Evolutionary conservation across 2,329 filamentous ascomycete species (phyloP), one percentile per base, ranked within the genome.

Genomic region (Nannizzia gypsea): DNA sequence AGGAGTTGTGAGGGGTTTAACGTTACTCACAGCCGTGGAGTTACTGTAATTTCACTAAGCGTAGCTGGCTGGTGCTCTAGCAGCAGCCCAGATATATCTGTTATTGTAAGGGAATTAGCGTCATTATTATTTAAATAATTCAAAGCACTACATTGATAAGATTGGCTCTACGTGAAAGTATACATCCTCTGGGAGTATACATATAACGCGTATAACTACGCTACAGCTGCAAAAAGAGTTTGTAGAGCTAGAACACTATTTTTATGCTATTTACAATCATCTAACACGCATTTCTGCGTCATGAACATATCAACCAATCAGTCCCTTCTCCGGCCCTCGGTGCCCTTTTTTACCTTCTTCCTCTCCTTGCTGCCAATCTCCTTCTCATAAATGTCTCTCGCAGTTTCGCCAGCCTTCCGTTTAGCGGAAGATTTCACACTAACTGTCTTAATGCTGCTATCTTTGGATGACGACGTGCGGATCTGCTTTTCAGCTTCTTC

Each of bases 341-440:
- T 76, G 9, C 72, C 74, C 66, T 73, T 74, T 68, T 74, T 75
- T 56, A 76, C 74, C 38, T 75, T 72, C 69, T 76, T 76, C 60
- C 73, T 71, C 54, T 72, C 69, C 66, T 75, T 76, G 4, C 71
- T 73, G 38, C 73, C 73, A 54, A 75, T 67, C 63, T 74, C 73
- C 64, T 74, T 66, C 42, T 75, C 74, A 62, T 71, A 75, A 44
- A 79, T 76, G 58, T 81, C 79, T 26, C 75, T 77, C 2, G 80
- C 75, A 0, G 77, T 75, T 66, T 81, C 79, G 6, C 77, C 77
- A 56, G 83, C 87, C 76, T 95, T 95, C 67, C 89, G 80, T 79
- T 93, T 92, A 64, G 74, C 67, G 61, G 78, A 78, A n/a, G 84
- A 83, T 79, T 91, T 93, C 59, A 97, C 83, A 70, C 88, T 91